phyloP scores from a whole-genome alignment of 2,329 filamentous ascomycete species.

The Neonectria punicea region DNA sequence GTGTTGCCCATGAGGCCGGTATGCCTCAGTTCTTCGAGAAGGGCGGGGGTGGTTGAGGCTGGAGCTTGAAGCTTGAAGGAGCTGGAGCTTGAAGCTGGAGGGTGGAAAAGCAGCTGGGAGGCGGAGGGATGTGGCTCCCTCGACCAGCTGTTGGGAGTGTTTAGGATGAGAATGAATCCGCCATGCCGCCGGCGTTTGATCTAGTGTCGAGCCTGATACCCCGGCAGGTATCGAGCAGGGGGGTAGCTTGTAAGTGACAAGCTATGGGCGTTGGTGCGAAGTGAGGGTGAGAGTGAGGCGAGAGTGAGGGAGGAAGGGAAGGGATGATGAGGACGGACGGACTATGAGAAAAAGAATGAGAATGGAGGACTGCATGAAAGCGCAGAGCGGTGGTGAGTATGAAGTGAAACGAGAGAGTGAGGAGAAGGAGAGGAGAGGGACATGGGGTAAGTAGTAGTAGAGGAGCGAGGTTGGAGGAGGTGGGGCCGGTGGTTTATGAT shows the following conservation, averaged over 20 bases:
- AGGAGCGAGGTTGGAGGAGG: constrained; percentile 38
- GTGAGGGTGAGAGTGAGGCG: neutral
- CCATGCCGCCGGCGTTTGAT: constrained; percentile 37
- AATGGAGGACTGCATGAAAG: constrained; percentile 4
- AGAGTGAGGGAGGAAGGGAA: neutral
- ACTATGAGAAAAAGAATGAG: neutral
- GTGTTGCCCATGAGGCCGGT: constrained; percentile 60
- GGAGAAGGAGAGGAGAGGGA: constrained; percentile 26
- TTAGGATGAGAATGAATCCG: constrained; percentile 38
- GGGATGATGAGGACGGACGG: neutral
- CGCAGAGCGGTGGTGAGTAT: neutral
- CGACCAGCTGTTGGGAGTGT: constrained; percentile 35
- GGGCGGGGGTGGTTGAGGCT: constrained; percentile 3
- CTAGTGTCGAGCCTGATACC: constrained; percentile 23
- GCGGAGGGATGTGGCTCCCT: constrained; percentile 33
- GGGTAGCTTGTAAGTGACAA: constrained; percentile 3
- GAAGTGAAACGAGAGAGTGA: constrained; percentile 3
- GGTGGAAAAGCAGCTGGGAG: constrained; percentile 18
- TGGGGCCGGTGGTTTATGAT: constrained; percentile 43
- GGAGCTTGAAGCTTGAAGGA: constrained; percentile 15
- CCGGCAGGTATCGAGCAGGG: constrained; percentile 4
- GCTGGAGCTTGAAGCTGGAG: constrained; percentile 20
- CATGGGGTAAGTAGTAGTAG: constrained; percentile 15
- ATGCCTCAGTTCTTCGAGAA: constrained; percentile 22
- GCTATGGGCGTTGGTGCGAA: neutral